Conservation (phyloP, 805 yeast species). For the Maudiozyma serrabonitensis region DNA sequence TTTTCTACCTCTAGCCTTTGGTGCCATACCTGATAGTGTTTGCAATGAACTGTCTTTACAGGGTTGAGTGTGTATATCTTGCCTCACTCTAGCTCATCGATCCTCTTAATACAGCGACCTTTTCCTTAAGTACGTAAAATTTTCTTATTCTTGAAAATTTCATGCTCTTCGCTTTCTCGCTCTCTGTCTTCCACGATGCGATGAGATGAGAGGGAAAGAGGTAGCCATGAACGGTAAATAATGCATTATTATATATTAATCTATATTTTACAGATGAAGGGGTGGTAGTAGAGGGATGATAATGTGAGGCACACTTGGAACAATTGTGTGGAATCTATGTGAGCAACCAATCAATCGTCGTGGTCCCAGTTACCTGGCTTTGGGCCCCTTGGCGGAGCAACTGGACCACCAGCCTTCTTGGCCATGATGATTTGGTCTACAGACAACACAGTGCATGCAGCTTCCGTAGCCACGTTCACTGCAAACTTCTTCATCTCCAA, state of each 20-base stretch:
- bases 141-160: not conserved
- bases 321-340: too few species aligned
- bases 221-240: too few species aligned
- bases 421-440: conserved; percentile 98
- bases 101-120: too few species aligned
- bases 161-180: too few species aligned
- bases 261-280: too few species aligned
- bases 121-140: not conserved
- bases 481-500: conserved; percentile 77
- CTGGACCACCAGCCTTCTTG: conserved; percentile 97
- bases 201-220: not conserved
- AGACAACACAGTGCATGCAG: conserved; percentile 64
- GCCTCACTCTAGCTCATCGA: not conserved
- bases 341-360: conserved; percentile 44
- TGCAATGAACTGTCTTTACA: too few species aligned
- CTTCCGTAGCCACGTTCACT: conserved; percentile 88
- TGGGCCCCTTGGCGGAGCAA: conserved; percentile 64
- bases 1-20: conserved; percentile 37
- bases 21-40: conserved; percentile 2
- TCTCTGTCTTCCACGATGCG: not conserved
- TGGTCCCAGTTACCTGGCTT: conserved; percentile 95
- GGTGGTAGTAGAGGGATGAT: too few species aligned
- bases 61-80: not conserved
- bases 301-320: too few species aligned
- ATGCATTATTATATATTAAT: not conserved